These are phyloP conservation scores for Ceriops decandra DNA, from an alignment of 345 rosid genomes.

Conservation along the genomic window DNA sequence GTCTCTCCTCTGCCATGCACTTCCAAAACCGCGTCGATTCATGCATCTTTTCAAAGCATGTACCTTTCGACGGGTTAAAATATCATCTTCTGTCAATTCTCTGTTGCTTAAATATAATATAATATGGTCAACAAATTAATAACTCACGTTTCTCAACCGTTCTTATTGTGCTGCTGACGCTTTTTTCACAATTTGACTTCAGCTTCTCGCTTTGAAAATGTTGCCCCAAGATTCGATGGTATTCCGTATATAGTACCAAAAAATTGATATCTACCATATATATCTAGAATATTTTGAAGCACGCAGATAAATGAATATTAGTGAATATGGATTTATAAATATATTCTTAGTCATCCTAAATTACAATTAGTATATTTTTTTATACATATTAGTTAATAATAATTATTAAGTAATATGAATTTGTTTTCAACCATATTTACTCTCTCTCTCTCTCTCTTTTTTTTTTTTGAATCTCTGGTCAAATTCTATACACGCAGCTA, in stretches of 20 bases:
- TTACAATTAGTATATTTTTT: too few relatives aligned
- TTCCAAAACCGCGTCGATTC: conserved; percentile 49
- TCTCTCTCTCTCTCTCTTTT: too few relatives aligned
- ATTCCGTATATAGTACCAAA: conserved; percentile 10
- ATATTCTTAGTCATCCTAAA: too few relatives aligned
- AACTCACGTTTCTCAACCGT: conserved; percentile 15
- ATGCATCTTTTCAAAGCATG: too few relatives aligned
- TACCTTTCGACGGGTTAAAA: too few relatives aligned
- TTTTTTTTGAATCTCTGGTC: too few relatives aligned
- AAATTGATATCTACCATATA: neutral
- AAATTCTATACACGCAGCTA: neutral
- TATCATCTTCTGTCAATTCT: neutral
- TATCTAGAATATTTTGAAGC: too few relatives aligned
- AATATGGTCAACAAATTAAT: neutral
- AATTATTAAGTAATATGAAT: too few relatives aligned
- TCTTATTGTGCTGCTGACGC: conserved; percentile 14
- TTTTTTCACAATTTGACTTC: conserved; percentile 26
- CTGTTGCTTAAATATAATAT: neutral
- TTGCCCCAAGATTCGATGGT: neutral
- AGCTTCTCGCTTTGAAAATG: neutral
- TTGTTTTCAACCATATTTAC: too few relatives aligned
- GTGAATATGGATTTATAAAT: too few relatives aligned
- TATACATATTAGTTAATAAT: too few relatives aligned
- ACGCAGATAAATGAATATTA: too few relatives aligned
- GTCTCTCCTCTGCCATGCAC: conserved; percentile 56